Percentiles rank a stretch among this genome's conserved stretches.
Evolutionary conservation across 352 stramenopile species (phyloP).

Genomic region (Pythium chondricola): DNA sequence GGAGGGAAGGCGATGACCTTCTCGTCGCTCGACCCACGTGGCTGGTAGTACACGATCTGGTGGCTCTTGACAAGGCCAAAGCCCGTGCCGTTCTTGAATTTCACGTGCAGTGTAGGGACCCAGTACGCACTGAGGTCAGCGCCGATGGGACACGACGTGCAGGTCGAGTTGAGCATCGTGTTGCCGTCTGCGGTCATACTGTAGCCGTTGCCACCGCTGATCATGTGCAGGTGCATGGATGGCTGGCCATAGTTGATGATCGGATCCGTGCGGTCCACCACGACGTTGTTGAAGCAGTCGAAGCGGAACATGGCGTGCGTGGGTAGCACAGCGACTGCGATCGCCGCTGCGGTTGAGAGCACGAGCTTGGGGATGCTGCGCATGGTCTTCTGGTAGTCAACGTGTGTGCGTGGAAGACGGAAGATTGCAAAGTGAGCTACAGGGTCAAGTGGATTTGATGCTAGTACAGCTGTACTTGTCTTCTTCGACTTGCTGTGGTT

Average conservation of each 20-base stretch:
- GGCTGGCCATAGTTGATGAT: constrained; percentile 27
- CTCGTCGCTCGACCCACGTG: constrained; percentile 23
- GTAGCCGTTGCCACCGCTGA: constrained; percentile 48
- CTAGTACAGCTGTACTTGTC: no score
- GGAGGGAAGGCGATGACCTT: constrained; percentile 36
- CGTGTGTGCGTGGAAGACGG: no score
- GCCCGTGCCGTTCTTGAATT: constrained; percentile 51
- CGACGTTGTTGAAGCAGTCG: constrained; percentile 51
- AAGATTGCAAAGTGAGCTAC: no score
- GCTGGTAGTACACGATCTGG: constrained; percentile 50
- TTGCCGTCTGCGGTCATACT: constrained; percentile 31
- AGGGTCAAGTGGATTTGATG: no score
- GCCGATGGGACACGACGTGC: constrained; percentile 42
- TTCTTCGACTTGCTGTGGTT: no score
- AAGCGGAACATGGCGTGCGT: constrained; percentile 16
- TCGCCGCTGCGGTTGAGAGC: no score
- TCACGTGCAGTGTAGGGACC: constrained; percentile 42
- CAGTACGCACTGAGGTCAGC: constrained; percentile 47
- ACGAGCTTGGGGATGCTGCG: no score
- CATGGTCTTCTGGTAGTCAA: no score
- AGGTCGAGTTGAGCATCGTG: constrained; percentile 34
- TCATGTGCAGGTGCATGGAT: constrained; percentile 29
- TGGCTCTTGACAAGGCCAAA: constrained; percentile 42
- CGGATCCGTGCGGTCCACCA: constrained; percentile 40
- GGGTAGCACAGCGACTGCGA: background rate